Evolutionary conservation across 1,284 basidiomycete genomes (phyloP), one percentile per base, ranked within the genome.

Genomic region (Papiliotrema terrestris): DNA sequence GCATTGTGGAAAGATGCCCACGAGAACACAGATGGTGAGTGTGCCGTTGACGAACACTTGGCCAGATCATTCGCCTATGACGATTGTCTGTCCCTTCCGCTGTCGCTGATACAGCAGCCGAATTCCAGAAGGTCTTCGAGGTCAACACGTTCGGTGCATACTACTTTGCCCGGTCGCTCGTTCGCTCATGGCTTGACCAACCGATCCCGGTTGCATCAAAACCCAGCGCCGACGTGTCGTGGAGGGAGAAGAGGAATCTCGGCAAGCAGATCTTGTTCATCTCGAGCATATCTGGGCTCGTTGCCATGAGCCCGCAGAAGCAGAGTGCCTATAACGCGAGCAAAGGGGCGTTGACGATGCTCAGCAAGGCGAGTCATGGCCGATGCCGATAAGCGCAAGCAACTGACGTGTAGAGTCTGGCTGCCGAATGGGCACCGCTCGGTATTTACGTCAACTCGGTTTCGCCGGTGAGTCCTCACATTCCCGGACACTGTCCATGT

Each of bases 211-310:
- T 43, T 15, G 52, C 17, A 8, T 23, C 15, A 22, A n/a, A 36
- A 11, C 11, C 29, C 6, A 13, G 15, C 8, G 25, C 42, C 19
- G 42, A 51, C 4, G n/a, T 42, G 22, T 32, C 29, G 6, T 32
- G 49, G 26, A 19, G 51, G 46, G 47, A n/a, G 45, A 58, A 42
- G 51, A 52, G 22, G 9, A 49, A 65, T 13, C 65, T 75, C n/a
- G 59, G 60, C 50, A 78, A 78, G 59, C 64, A 71, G 58, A 71
- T 78, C 51, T 54, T 77, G n/a, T 72, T 75, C 56, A 65, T 78
- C 14, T 76, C 74, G 14, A 69, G 65, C 49, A 76, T 78, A 56
- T 71, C 68, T 0, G 75, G 63, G 1, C 43, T 75, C 19, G 73
- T 78, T 15, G 65, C 67, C 39, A 78, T 76, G 74, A 66, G 46